Evolutionary conservation across 805 yeast species (phyloP).

Genomic region (Hanseniaspora clermontiae): DNA sequence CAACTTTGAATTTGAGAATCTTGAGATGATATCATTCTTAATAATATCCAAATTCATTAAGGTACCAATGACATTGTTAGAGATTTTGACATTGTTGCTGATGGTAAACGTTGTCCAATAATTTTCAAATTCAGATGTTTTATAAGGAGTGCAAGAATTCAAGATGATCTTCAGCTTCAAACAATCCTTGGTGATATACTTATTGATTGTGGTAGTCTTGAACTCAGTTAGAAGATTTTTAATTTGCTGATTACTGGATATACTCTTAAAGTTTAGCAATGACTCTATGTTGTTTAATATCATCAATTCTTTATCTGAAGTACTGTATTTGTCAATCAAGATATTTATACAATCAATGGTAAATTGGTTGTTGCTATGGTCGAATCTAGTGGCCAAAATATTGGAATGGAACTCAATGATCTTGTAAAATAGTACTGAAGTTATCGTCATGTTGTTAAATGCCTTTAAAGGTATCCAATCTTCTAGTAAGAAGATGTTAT

Average conservation of each 20-base stretch:
- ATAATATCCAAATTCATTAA: slow-evolving; percentile 7
- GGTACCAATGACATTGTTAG: slow-evolving; percentile 2
- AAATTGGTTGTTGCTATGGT: not conserved
- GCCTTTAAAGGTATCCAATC: slow-evolving; percentile 1
- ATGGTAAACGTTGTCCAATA: slow-evolving; percentile 11
- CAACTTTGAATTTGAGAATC: not conserved
- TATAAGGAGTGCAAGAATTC: slow-evolving; percentile 1
- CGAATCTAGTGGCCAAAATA: not conserved
- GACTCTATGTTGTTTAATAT: slow-evolving; percentile 1
- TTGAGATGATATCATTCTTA: not conserved
- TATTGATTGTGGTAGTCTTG: not conserved
- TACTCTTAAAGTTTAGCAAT: not conserved
- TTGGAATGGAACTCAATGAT: not conserved
- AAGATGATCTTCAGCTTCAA: slow-evolving; percentile 2
- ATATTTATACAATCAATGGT: not conserved
- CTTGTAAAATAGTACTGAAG: slow-evolving; percentile 1
- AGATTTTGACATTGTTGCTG: not conserved
- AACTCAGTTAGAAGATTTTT: not conserved
- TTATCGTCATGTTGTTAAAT: slow-evolving; percentile 2
- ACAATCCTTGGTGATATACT: slow-evolving; percentile 3
- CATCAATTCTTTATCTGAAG: not conserved
- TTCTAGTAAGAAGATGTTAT: not conserved
- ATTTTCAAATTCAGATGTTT: not conserved
- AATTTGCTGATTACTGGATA: not conserved
- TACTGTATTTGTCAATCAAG: not conserved